phyloP scores from a whole-genome alignment of 192 early-diverging fungal species.

The Dimargaris cristalligena region DNA sequence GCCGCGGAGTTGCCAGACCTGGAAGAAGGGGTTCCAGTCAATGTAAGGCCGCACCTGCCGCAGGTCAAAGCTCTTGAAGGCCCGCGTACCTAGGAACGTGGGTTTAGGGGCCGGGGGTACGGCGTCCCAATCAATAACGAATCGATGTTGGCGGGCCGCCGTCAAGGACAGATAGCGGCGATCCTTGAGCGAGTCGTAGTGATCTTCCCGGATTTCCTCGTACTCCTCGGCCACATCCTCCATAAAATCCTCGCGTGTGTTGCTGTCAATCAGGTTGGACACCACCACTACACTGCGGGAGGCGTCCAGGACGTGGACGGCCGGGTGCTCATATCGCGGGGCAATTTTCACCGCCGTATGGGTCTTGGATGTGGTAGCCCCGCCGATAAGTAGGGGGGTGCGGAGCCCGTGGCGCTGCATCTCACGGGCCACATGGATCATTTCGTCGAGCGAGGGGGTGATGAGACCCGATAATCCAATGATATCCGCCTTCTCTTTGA shows the following conservation, averaged over 20 bases:
- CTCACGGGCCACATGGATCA: slow-evolving; percentile 92
- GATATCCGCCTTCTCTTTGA: slow-evolving; percentile 77
- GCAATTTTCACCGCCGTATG: slow-evolving; percentile 96
- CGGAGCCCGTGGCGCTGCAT: slow-evolving; percentile 71
- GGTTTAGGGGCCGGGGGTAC: slow-evolving; percentile 59
- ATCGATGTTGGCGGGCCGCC: slow-evolving; percentile 43
- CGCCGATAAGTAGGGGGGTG: slow-evolving; percentile 84
- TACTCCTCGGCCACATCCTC: slow-evolving; percentile 85
- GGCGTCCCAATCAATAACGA: slow-evolving; percentile 53
- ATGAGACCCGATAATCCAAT: slow-evolving; percentile 90
- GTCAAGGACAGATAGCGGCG: slow-evolving; percentile 53
- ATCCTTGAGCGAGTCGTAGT: slow-evolving; percentile 83
- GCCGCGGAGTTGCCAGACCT: slow-evolving; percentile 91
- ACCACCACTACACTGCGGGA: slow-evolving; percentile 85
- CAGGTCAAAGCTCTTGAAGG: slow-evolving; percentile 62
- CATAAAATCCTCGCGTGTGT: slow-evolving; percentile 65
- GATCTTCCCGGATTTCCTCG: slow-evolving; percentile 82
- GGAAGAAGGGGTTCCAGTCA: slow-evolving; percentile 99
- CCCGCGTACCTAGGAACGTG: slow-evolving; percentile 61
- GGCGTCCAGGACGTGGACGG: slow-evolving; percentile 79
- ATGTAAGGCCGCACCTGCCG: slow-evolving; percentile 63
- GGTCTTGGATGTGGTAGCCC: slow-evolving; percentile 89
- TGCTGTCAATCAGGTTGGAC: slow-evolving; percentile 65
- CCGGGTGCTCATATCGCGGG: slow-evolving; percentile 64
- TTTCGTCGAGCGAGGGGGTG: slow-evolving; percentile 91